A percentile compares a stretch with the other conserved stretches of the same genome.
Conservation (phyloP, 78 protist species). For the Protostelium mycophagum region DNA sequence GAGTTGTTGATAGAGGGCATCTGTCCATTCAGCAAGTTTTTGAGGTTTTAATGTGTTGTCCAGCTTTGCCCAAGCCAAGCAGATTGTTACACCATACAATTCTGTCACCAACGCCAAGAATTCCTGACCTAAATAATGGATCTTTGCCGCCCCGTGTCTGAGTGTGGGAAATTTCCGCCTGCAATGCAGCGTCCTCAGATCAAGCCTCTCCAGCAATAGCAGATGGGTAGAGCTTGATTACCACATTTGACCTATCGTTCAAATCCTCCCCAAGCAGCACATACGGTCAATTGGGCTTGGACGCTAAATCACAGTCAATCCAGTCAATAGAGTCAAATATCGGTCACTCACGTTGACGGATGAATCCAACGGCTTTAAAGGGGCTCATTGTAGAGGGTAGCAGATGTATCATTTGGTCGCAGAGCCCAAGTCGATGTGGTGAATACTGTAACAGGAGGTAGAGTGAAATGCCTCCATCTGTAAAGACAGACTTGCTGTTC, state of each 20-base stretch:
- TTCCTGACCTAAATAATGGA: no score
- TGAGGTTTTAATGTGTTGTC: no score
- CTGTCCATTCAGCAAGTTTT: no score
- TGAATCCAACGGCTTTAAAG: neutral
- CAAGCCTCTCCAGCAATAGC: no score
- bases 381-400: constrained; percentile 2
- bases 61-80: no score
- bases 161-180: no score
- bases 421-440: neutral
- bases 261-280: neutral
- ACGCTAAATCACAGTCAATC: neutral
- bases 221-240: neutral
- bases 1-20: no score
- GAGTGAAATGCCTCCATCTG: neutral
- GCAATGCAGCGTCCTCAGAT: no score
- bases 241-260: neutral
- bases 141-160: no score
- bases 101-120: no score
- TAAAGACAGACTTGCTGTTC: neutral
- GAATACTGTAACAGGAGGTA: neutral
- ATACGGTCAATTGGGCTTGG: neutral
- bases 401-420: neutral
- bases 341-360: neutral
- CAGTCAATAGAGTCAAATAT: neutral
- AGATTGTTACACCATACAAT: no score